Conservation (phyloP, 306 rosid genomes). For the Dalbergia oliveri region DNA sequence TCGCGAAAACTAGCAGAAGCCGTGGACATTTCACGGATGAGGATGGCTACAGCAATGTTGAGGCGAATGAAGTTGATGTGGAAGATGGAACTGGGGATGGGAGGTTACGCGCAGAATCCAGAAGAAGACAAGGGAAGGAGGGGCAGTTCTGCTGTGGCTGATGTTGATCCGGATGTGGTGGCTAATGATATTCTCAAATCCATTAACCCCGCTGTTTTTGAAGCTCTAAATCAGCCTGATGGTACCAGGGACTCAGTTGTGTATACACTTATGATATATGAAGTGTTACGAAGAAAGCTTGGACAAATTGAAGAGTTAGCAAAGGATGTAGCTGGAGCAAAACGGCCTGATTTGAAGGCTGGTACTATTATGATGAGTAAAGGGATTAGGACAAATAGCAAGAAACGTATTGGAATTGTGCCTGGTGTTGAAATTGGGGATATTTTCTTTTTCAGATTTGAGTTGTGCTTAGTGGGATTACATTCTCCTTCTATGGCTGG, state of each 20-base stretch:
- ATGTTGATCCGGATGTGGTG: conserved; percentile 61
- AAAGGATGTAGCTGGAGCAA: conserved; percentile 65
- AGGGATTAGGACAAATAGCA: conserved; percentile 78
- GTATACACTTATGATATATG: conserved; percentile 61
- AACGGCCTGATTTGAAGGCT: conserved; percentile 84
- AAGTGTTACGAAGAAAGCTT: conserved; percentile 75
- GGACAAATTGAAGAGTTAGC: conserved; percentile 69
- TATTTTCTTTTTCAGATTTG: conserved; percentile 89
- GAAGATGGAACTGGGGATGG: conserved; percentile 55
- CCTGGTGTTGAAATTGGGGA: conserved; percentile 94
- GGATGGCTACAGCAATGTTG: conserved; percentile 54
- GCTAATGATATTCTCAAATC: conserved; percentile 60
- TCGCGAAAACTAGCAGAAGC: conserved; percentile 46
- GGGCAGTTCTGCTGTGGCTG: conserved; percentile 40
- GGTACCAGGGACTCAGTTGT: conserved; percentile 62
- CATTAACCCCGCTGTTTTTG: conserved; percentile 55
- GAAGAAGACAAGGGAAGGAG: conserved; percentile 55
- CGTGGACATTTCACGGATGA: conserved; percentile 44
- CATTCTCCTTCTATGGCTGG: conserved; percentile 96
- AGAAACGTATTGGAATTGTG: conserved; percentile 72
- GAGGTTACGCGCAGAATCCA: conserved; percentile 46
- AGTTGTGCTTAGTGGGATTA: conserved; percentile 81
- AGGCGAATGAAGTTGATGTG: conserved; percentile 45
- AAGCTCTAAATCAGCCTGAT: conserved; percentile 60
- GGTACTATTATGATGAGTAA: conserved; percentile 74